phyloP scores from a whole-genome alignment of 495 filamentous ascomycete species.

The Daldinia bambusicola region DNA sequence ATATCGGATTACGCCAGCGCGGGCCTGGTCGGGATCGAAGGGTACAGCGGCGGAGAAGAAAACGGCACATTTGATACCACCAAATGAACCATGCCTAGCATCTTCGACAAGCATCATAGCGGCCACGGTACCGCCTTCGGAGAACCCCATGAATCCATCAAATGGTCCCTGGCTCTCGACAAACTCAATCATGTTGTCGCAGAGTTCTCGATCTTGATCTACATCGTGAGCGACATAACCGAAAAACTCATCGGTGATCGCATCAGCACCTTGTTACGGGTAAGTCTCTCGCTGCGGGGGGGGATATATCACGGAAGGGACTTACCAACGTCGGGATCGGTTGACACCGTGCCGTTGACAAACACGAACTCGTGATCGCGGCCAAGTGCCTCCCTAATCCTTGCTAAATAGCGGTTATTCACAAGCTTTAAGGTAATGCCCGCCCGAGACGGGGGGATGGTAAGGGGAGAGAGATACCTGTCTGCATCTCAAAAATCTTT shows the following conservation, averaged over 20 bases:
- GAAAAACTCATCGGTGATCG: slow-evolving; percentile 45
- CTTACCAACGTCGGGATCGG: slow-evolving; percentile 41
- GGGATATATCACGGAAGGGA: slow-evolving; percentile 1
- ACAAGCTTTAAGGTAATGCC: not conserved
- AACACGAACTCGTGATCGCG: slow-evolving; percentile 47
- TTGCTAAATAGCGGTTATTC: slow-evolving; percentile 19
- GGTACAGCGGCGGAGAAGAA: slow-evolving; percentile 45
- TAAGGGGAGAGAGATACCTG: slow-evolving; percentile 38
- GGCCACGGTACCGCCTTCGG: slow-evolving; percentile 69
- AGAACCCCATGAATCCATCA: slow-evolving; percentile 73
- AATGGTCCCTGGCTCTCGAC: slow-evolving; percentile 63
- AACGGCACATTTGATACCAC: slow-evolving; percentile 42
- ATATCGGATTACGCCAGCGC: slow-evolving; percentile 30
- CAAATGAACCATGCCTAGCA: slow-evolving; percentile 39
- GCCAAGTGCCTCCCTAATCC: slow-evolving; percentile 43
- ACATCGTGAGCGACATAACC: slow-evolving; percentile 40
- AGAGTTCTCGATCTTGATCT: slow-evolving; percentile 33
- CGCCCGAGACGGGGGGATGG: not conserved
- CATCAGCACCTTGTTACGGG: slow-evolving; percentile 37
- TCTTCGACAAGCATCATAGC: slow-evolving; percentile 54
- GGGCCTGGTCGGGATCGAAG: slow-evolving; percentile 42
- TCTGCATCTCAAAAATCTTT: slow-evolving; percentile 47
- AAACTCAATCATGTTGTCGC: slow-evolving; percentile 40
- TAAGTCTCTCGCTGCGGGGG: slow-evolving; percentile 11
- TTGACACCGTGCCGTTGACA: slow-evolving; percentile 40